These are phyloP conservation scores for Oryza glumipatula DNA, from an alignment of 176 grass and related monocot genomes.

Conservation along the genomic window DNA sequence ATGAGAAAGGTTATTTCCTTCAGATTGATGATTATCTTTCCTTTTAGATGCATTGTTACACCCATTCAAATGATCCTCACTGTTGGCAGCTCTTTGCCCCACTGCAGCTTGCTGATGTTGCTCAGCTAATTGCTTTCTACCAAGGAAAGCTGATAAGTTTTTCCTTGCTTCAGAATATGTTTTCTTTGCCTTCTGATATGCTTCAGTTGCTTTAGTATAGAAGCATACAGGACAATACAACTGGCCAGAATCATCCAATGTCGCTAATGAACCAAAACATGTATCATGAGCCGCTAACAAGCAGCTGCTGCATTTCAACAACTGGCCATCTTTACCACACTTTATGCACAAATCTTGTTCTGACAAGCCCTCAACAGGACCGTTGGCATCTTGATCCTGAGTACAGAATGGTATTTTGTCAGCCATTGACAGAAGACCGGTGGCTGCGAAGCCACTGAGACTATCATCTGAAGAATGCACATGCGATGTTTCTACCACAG, in stretches of 20 bases:
- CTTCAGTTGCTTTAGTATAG: constrained; percentile 40
- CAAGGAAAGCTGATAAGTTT: constrained; percentile 40
- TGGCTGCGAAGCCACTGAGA: constrained; percentile 27
- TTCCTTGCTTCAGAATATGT: constrained; percentile 44
- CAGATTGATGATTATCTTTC: constrained; percentile 19
- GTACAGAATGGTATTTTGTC: background rate
- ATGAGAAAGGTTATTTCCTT: constrained; percentile 21
- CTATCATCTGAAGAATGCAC: constrained; percentile 29
- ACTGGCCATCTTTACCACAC: constrained; percentile 52
- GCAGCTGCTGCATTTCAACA: constrained; percentile 54
- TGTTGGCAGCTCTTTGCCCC: background rate
- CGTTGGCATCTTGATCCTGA: constrained; percentile 32
- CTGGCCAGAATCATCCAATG: constrained; percentile 32
- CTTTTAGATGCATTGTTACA: constrained; percentile 15
- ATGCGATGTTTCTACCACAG: constrained; percentile 26
- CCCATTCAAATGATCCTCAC: constrained; percentile 32
- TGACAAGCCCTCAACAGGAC: constrained; percentile 3
- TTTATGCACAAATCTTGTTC: constrained; percentile 59
- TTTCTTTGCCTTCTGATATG: constrained; percentile 48
- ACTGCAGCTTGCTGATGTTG: constrained; percentile 18
- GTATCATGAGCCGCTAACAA: constrained; percentile 38
- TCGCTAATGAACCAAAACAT: constrained; percentile 38
- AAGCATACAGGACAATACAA: constrained; percentile 59
- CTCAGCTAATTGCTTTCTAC: background rate
- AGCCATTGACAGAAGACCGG: constrained; percentile 18